Evolutionary conservation across 169 alveolate species (phyloP), one percentile per base, ranked within the genome.

Genomic region (Theileria sp.): DNA sequence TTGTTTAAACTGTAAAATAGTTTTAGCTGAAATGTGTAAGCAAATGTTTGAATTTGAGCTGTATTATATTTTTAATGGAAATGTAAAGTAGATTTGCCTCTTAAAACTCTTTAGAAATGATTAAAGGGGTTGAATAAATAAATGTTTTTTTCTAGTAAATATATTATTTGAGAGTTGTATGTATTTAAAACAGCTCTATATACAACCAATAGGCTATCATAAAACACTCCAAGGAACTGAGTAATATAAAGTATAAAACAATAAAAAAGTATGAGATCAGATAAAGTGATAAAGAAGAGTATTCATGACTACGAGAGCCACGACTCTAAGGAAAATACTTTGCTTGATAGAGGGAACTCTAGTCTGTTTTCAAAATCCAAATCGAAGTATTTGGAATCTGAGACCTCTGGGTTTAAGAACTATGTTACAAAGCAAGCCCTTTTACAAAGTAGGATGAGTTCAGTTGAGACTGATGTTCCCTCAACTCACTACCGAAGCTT

Each of bases 401-500:
- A 71, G 23, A 71, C 3, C 30, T 50, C 36, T 1, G 79, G 9
- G 28, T 44, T 54, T n/a, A 71, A 50, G 32, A 71, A 71, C 28
- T 32, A 71, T 71, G 79, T 71, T 4, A 71, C 44, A 32, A 71
- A 71, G 67, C 66, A 71, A 32, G 10, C 68, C 12, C 25, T 54
- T n/a, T 23, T 71, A 10, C 79, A 54, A 64, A 38, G 79, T 3
- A 58, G 86, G 2, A 15, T 82, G 67, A 70, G 86, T 25, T 82
- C 88, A 8, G 85, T 75, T 19, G 88, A 82, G 36, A 82, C 88
- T 0, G 88, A 82, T 44, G 88, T 82, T 9, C 75, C 88, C 1
- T 67, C 88, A n/a, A 69, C 85, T 13, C 36, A 66, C 6, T 73
- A 60, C 38, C 3, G 86, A n/a, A 78, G 80, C 36, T 34, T 73